phyloP scores from a whole-genome alignment of 2,329 filamentous ascomycete species.

The Drechslerella dactyloides region DNA sequence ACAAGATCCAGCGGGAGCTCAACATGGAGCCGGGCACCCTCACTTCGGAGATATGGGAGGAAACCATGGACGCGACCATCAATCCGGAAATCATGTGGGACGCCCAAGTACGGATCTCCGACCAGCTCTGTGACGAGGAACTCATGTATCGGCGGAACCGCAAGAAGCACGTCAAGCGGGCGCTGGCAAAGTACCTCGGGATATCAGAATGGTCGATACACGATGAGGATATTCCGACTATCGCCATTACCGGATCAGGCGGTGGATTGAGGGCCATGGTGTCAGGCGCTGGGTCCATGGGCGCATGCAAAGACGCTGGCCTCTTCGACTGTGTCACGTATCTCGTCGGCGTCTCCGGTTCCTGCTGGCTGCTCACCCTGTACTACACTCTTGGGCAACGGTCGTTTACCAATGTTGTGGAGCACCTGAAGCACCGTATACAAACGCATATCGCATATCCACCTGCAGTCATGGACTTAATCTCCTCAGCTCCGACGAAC shows the following conservation, averaged over 20 bases:
- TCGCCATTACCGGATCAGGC: slow-evolving; percentile 92
- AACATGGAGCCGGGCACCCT: slow-evolving; percentile 80
- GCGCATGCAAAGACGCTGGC: slow-evolving; percentile 82
- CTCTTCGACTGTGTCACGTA: slow-evolving; percentile 95
- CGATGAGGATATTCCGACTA: slow-evolving; percentile 87
- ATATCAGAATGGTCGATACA: slow-evolving; percentile 82
- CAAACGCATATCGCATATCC: slow-evolving; percentile 92
- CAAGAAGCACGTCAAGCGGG: slow-evolving; percentile 71
- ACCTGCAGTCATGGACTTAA: slow-evolving; percentile 76
- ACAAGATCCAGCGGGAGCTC: slow-evolving; percentile 54
- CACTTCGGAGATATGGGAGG: slow-evolving; percentile 90
- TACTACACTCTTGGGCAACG: slow-evolving; percentile 78
- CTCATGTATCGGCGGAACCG: slow-evolving; percentile 74
- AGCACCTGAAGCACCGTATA: slow-evolving; percentile 84
- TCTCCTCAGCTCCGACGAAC: slow-evolving; percentile 89
- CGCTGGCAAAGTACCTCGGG: slow-evolving; percentile 80
- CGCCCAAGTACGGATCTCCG: slow-evolving; percentile 80
- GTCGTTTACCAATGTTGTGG: slow-evolving; percentile 72
- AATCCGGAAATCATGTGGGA: slow-evolving; percentile 88
- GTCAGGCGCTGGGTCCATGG: slow-evolving; percentile 84
- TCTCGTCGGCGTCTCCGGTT: slow-evolving; percentile 91
- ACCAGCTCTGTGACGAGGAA: slow-evolving; percentile 82
- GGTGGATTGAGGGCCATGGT: slow-evolving; percentile 89
- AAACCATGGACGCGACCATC: slow-evolving; percentile 80
- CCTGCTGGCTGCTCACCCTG: slow-evolving; percentile 90